Conservation (phyloP, 176 grass and related monocot species). For the Aegilops sharonensis region DNA sequence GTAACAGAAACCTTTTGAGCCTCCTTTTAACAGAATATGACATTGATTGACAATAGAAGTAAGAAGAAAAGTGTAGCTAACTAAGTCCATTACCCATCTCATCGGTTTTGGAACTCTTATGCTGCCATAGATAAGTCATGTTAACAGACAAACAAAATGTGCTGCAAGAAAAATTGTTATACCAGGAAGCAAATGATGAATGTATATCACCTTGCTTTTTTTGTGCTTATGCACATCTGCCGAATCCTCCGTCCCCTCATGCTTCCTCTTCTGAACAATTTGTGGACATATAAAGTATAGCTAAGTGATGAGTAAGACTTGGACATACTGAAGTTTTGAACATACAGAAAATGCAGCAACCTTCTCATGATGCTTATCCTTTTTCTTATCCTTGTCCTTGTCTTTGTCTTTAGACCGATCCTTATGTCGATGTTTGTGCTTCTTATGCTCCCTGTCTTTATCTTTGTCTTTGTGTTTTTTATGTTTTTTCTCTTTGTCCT, state of each 20-base stretch:
- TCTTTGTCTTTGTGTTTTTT: conserved; percentile 90
- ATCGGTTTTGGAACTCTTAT: conserved; percentile 61
- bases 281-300: conserved; percentile 19
- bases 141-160: conserved; percentile 18
- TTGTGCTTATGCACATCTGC: conserved; percentile 66
- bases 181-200: conserved; percentile 19
- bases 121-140: conserved; percentile 28
- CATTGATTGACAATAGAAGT: conserved; percentile 27
- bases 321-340: not conserved
- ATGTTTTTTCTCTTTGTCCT: conserved; percentile 95
- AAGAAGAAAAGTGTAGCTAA: conserved; percentile 26
- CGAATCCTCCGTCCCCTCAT: conserved; percentile 53
- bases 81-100: conserved; percentile 49
- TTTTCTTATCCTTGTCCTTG: conserved; percentile 89
- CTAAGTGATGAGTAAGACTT: not conserved
- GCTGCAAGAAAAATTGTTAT: not conserved
- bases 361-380: conserved; percentile 93
- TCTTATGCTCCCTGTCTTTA: conserved; percentile 97
- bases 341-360: conserved; percentile 36
- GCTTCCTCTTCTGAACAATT: conserved; percentile 60
- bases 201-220: conserved; percentile 64
- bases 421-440: conserved; percentile 93
- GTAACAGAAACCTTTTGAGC: conserved; percentile 10
- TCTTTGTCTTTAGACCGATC: conserved; percentile 90
- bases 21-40: conserved; percentile 21